A percentile compares a stretch with the other conserved stretches of the same genome.
Evolutionary conservation across 345 rosid species (phyloP).

Genomic region (Raphanus sativus): DNA sequence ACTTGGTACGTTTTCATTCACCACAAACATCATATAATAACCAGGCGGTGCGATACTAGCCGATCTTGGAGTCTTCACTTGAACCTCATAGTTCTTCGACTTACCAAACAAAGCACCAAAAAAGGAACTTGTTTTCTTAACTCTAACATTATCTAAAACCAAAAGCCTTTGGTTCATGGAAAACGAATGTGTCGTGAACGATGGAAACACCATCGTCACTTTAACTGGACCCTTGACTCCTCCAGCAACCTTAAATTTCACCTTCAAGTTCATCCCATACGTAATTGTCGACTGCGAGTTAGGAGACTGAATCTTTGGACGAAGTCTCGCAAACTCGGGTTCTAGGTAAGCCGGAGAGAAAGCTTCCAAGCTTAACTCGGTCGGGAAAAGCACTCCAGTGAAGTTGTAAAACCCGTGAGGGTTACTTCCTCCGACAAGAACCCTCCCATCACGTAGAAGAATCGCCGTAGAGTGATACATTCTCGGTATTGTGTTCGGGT

Average conservation of each 20-base stretch:
- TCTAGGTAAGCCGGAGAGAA: conserved; percentile 67
- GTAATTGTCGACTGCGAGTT: conserved; percentile 22
- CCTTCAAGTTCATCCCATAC: conserved; percentile 28
- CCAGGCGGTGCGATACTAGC: conserved; percentile 63
- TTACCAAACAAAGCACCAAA: not conserved
- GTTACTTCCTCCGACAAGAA: conserved; percentile 87
- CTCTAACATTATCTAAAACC: conserved; percentile 46
- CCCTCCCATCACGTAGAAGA: conserved; percentile 72
- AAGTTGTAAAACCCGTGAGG: conserved; percentile 60
- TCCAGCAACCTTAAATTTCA: conserved; percentile 34
- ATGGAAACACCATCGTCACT: conserved; percentile 67
- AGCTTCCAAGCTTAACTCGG: conserved; percentile 76
- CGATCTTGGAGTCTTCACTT: conserved; percentile 50
- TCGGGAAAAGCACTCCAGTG: conserved; percentile 59
- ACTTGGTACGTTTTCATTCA: conserved; percentile 66
- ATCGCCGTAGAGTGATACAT: conserved; percentile 84
- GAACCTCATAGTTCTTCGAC: conserved; percentile 35
- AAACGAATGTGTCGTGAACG: conserved; percentile 75
- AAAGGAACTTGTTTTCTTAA: conserved; percentile 22
- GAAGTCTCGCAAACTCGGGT: conserved; percentile 27
- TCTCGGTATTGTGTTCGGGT: conserved; percentile 60
- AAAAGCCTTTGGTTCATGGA: conserved; percentile 78
- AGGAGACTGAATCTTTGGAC: conserved; percentile 51
- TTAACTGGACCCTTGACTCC: conserved; percentile 26
- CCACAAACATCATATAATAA: conserved; percentile 67